Percentiles rank a stretch among this genome's conserved stretches.
phyloP scores from a whole-genome alignment of 2,329 filamentous ascomycete species.

The Ceratocystis harringtonii region DNA sequence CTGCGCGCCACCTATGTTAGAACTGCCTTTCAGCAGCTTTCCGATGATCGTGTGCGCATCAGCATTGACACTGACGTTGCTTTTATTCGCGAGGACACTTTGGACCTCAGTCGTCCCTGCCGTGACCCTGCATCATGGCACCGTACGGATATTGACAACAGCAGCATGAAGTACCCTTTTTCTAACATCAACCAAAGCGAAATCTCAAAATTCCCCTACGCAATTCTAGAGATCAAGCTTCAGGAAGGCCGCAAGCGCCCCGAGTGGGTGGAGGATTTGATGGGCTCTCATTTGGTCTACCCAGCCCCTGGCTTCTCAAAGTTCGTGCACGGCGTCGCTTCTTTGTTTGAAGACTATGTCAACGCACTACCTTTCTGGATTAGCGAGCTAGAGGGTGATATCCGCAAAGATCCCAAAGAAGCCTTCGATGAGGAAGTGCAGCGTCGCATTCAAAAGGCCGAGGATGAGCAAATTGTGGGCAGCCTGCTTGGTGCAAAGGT shows the following conservation, averaged over 20 bases:
- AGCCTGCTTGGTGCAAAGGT: constrained; percentile 57
- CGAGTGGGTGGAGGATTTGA: constrained; percentile 81
- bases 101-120: constrained; percentile 74
- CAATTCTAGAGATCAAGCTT: constrained; percentile 84
- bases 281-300: constrained; percentile 83
- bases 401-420: constrained; percentile 77
- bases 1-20: constrained; percentile 85
- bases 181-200: constrained; percentile 77
- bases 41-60: constrained; percentile 78
- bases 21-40: constrained; percentile 90
- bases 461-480: constrained; percentile 79
- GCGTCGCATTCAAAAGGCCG: constrained; percentile 61
- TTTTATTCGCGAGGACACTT: constrained; percentile 62
- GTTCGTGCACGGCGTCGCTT: constrained; percentile 84
- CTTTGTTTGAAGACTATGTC: constrained; percentile 87
- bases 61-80: constrained; percentile 86
- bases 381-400: constrained; percentile 78
- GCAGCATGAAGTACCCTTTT: constrained; percentile 75
- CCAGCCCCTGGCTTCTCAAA: constrained; percentile 86
- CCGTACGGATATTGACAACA: constrained; percentile 72
- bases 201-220: constrained; percentile 78
- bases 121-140: constrained; percentile 85
- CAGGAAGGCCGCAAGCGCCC: constrained; percentile 57
- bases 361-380: constrained; percentile 97
- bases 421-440: constrained; percentile 89